A percentile compares a stretch with the other conserved stretches of the same genome.
These are phyloP conservation scores for Brassica juncea DNA, from an alignment of 345 rosid species.

Conservation along the genomic window DNA sequence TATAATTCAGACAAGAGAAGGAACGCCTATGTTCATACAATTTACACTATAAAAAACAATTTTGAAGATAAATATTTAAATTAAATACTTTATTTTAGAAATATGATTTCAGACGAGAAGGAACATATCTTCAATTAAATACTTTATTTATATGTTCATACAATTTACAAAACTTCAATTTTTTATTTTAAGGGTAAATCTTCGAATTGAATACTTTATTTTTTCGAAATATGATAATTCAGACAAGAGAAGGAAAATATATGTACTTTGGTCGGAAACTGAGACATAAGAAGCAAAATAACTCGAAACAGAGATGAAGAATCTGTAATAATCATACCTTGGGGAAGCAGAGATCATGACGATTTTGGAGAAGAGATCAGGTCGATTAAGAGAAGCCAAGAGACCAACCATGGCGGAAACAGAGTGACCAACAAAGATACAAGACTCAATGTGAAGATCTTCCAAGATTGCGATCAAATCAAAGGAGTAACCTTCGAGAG, in stretches of 20 bases:
- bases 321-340: slow-evolving; percentile 46
- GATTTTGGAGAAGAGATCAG: slow-evolving; percentile 75
- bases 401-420: slow-evolving; percentile 76
- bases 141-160: not conserved
- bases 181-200: not conserved
- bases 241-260: not conserved
- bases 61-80: not conserved
- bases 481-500: slow-evolving; percentile 72
- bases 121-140: not conserved
- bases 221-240: not conserved
- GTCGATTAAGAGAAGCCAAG: slow-evolving; percentile 83
- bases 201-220: not conserved
- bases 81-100: not conserved
- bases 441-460: slow-evolving; percentile 56
- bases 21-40: not conserved
- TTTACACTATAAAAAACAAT: not conserved
- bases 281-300: not conserved
- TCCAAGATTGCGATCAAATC: slow-evolving; percentile 85
- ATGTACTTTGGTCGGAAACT: not conserved
- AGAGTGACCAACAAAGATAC: slow-evolving; percentile 85
- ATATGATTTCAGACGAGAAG: not conserved
- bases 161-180: not conserved
- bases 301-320: not conserved
- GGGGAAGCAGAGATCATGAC: slow-evolving; percentile 77
- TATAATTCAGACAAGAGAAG: not conserved